These are phyloP conservation scores for Henningerozyma blattae DNA, from an alignment of 805 yeast genomes.

Conservation along the genomic window DNA sequence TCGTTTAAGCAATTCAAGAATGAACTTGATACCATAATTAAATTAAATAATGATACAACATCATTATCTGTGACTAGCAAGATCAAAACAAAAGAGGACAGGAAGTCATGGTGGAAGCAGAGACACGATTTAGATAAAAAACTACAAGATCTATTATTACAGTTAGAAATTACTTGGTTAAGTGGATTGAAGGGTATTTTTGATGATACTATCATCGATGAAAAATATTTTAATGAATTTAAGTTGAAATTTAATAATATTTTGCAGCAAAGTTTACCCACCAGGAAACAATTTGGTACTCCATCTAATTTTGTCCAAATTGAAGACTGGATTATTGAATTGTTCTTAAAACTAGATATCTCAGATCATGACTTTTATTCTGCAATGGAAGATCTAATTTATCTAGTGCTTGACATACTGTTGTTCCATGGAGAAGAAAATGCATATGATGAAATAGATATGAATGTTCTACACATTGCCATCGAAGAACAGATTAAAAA, in stretches of 20 bases:
- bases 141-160: slow-evolving; percentile 39
- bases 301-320: slow-evolving; percentile 23
- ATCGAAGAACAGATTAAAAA: slow-evolving; percentile 35
- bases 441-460: slow-evolving; percentile 54
- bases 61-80: slow-evolving; percentile 37
- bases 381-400: slow-evolving; percentile 49
- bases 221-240: slow-evolving; percentile 23
- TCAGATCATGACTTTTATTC: slow-evolving; percentile 17
- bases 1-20: slow-evolving; percentile 34
- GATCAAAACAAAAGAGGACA: slow-evolving; percentile 44
- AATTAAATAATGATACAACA: slow-evolving; percentile 51
- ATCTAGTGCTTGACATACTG: slow-evolving; percentile 47
- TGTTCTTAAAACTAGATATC: slow-evolving; percentile 37
- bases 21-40: slow-evolving; percentile 41
- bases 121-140: slow-evolving; percentile 50
- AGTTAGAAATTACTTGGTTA: slow-evolving; percentile 57
- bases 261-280: slow-evolving; percentile 36
- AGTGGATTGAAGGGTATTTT: slow-evolving; percentile 68
- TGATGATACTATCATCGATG: slow-evolving; percentile 22
- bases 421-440: slow-evolving; percentile 52
- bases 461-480: slow-evolving; percentile 41
- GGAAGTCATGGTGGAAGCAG: slow-evolving; percentile 68
- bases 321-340: slow-evolving; percentile 35
- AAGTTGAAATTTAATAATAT: slow-evolving; percentile 27
- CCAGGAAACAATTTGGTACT: slow-evolving; percentile 26